phyloP scores from a whole-genome alignment of 2,329 filamentous ascomycete genomes.

The Berkeleyomyces basicola region DNA sequence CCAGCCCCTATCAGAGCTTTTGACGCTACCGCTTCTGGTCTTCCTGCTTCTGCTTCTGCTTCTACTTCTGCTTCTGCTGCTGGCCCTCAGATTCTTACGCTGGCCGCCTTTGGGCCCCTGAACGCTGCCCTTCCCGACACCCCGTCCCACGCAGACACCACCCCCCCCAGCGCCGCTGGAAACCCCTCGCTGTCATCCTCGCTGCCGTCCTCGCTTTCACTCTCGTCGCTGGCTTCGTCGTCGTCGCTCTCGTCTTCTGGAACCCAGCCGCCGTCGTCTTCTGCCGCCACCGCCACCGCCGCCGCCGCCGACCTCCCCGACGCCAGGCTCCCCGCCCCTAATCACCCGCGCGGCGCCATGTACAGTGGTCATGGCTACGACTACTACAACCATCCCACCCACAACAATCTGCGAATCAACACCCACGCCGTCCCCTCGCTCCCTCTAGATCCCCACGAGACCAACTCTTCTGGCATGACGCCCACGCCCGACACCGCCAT shows the following conservation, averaged over 20 bases:
- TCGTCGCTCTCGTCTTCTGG: neutral
- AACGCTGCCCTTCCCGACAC: neutral
- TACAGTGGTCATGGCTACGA: constrained; percentile 12
- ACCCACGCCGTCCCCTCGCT: constrained; percentile 7
- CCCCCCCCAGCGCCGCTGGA: neutral
- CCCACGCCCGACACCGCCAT: constrained; percentile 13
- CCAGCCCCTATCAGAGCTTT: neutral
- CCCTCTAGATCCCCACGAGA: constrained; percentile 2
- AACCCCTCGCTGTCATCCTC: neutral
- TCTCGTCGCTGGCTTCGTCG: neutral
- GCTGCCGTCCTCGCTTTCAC: neutral
- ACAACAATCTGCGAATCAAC: constrained; percentile 11
- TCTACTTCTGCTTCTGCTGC: neutral
- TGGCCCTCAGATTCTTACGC: constrained; percentile 3
- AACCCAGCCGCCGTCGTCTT: neutral
- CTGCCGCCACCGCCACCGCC: neutral
- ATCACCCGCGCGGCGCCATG: constrained; percentile 5
- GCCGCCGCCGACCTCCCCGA: too few relatives aligned
- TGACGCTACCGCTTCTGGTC: neutral
- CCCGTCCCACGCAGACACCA: neutral
- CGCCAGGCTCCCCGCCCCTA: neutral
- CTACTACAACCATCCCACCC: constrained; percentile 6
- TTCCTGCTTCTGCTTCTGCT: neutral
- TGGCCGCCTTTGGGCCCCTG: constrained; percentile 3
- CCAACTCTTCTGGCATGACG: constrained; percentile 6